Evolutionary conservation across 2,329 filamentous ascomycete species (phyloP).

Genomic region (Beauveria varroae): DNA sequence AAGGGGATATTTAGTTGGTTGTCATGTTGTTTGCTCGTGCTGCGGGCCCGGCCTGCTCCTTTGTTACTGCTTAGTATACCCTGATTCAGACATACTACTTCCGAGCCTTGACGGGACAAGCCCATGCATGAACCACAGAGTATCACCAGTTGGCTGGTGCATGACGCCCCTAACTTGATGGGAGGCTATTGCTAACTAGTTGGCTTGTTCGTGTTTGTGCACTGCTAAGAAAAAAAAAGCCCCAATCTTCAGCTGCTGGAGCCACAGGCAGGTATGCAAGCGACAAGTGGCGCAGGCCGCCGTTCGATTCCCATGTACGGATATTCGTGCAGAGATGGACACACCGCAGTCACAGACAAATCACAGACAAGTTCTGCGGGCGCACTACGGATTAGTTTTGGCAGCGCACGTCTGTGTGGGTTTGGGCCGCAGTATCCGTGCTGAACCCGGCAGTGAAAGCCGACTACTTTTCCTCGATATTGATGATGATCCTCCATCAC

Average conservation of each 20-base stretch:
- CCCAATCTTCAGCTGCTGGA: too few species aligned
- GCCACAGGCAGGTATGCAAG: too few species aligned
- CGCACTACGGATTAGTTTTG: neutral
- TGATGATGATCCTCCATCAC: too few species aligned
- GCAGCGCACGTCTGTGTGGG: neutral
- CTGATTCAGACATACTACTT: neutral
- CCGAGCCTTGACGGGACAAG: neutral
- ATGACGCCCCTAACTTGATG: neutral
- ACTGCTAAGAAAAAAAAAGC: too few species aligned
- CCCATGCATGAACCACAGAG: neutral
- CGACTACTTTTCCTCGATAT: neutral
- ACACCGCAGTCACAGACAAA: neutral
- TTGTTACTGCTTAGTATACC: neutral
- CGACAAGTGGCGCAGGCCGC: too few species aligned
- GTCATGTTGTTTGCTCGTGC: neutral
- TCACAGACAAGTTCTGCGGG: neutral
- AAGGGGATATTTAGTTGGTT: too few species aligned
- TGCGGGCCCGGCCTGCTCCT: neutral
- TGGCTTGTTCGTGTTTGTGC: neutral
- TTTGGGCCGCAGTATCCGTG: neutral
- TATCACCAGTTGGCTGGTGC: neutral
- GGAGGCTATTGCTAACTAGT: neutral
- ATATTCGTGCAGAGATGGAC: neutral
- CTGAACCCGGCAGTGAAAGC: neutral
- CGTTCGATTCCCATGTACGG: too few species aligned